Evolutionary conservation across 371 early-diverging fungal species (phyloP).

Genomic region (Mucor indicus): DNA sequence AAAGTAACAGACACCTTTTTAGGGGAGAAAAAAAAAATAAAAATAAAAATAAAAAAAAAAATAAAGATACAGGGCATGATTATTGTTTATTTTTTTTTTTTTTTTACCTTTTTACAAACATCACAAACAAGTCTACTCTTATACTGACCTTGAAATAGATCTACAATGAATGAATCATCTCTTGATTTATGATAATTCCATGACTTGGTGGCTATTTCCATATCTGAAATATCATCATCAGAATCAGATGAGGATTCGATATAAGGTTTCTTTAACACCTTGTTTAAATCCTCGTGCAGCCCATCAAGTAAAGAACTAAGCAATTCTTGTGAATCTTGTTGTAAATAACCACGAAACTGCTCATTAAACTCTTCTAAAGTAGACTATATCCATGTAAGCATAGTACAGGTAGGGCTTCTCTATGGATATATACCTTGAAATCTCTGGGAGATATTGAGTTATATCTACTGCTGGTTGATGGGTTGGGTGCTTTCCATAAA

Average conservation of each 20-base stretch:
- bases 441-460: conserved; percentile 32
- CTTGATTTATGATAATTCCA: conserved; percentile 77
- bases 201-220: conserved; percentile 44
- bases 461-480: conserved; percentile 16
- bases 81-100: conserved; percentile 47
- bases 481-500: conserved; percentile 63
- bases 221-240: conserved; percentile 27
- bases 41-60: conserved; percentile 66
- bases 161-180: conserved; percentile 88
- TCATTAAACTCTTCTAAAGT: conserved; percentile 64
- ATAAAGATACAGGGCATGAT: conserved; percentile 23
- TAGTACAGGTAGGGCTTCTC: no score
- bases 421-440: conserved; percentile 55
- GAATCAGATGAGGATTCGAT: conserved; percentile 64
- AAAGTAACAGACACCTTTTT: conserved; percentile 48
- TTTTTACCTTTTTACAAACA: conserved; percentile 62
- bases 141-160: conserved; percentile 86
- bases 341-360: conserved; percentile 60
- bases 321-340: conserved; percentile 84
- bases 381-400: conserved; percentile 22
- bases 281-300: conserved; percentile 74
- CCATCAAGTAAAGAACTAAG: conserved; percentile 69
- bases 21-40: conserved; percentile 56
- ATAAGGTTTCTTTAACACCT: conserved; percentile 60
- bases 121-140: conserved; percentile 78